Evolutionary conservation across 139 green algal species (phyloP).

Genomic region (Chlamydomonas sphaeroides): DNA sequence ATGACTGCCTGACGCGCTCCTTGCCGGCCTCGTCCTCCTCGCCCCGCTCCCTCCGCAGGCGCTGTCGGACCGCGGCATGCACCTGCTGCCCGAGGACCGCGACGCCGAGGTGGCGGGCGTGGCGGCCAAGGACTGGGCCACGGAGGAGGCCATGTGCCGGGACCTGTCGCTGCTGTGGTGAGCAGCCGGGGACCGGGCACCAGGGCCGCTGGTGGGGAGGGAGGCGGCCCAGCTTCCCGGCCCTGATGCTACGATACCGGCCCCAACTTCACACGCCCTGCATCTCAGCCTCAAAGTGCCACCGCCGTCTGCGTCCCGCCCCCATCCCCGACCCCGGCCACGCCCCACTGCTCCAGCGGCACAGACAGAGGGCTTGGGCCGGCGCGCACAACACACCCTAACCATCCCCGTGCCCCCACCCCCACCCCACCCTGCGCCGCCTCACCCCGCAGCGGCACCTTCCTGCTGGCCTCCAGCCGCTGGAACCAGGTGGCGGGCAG

Average conservation of each 20-base stretch:
- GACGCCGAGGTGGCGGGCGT: constrained; percentile 58
- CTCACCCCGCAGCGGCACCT: constrained; percentile 45
- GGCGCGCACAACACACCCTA: neutral
- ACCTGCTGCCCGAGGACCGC: constrained; percentile 66
- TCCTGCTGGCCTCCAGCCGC: constrained; percentile 58
- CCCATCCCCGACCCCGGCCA: too few relatives aligned
- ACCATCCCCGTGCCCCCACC: neutral
- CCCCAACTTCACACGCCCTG: too few relatives aligned
- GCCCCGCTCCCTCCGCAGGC: constrained; percentile 25
- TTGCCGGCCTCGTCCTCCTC: neutral
- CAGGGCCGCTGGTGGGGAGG: too few relatives aligned
- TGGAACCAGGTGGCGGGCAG: constrained; percentile 32
- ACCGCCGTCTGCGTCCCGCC: too few relatives aligned
- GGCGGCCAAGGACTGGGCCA: constrained; percentile 54
- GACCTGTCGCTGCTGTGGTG: constrained; percentile 67
- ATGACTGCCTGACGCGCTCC: too few relatives aligned
- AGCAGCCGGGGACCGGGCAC: too few relatives aligned
- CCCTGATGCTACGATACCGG: too few relatives aligned
- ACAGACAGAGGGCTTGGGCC: too few relatives aligned
- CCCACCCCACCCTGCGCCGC: neutral
- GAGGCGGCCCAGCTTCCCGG: too few relatives aligned
- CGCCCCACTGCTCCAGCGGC: too few relatives aligned
- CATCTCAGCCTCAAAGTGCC: too few relatives aligned
- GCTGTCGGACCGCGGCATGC: constrained; percentile 56
- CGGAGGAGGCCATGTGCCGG: constrained; percentile 67